phyloP scores from a whole-genome alignment of 1,284 basidiomycete genomes.

The Phellinidium pouzarii region DNA sequence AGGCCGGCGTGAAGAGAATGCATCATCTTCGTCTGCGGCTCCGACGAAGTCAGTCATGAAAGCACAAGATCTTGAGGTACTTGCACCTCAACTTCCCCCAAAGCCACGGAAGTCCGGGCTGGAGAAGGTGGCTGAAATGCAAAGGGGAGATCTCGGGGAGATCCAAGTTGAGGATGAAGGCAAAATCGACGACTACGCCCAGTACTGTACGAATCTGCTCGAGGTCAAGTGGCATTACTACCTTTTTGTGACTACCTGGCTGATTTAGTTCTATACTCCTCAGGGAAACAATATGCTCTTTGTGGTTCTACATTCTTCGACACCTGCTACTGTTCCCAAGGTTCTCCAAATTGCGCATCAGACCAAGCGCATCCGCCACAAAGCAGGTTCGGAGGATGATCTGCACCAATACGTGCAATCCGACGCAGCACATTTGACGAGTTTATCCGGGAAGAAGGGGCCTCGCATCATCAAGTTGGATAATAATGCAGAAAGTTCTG shows the following conservation, averaged over 20 bases:
- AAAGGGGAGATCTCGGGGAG: constrained; percentile 68
- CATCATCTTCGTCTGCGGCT: constrained; percentile 19
- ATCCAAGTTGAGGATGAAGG: constrained; percentile 65
- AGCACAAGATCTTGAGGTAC: constrained; percentile 19
- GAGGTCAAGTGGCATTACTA: constrained; percentile 36
- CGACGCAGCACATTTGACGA: too few relatives aligned
- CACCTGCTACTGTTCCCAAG: constrained; percentile 63
- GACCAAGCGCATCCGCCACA: constrained; percentile 66
- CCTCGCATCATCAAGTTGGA: constrained; percentile 64
- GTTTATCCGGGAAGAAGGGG: constrained; percentile 38
- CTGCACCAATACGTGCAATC: constrained; percentile 75
- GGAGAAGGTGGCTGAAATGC: constrained; percentile 62
- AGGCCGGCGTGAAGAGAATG: constrained; percentile 22
- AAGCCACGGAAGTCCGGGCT: constrained; percentile 42
- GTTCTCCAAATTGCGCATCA: constrained; percentile 76
- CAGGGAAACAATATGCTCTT: constrained; percentile 78
- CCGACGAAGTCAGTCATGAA: constrained; percentile 13
- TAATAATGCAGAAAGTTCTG: constrained; percentile 35
- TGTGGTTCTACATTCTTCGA: constrained; percentile 60
- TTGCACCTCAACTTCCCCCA: constrained; percentile 56
- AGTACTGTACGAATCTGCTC: constrained; percentile 58
- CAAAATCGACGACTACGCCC: constrained; percentile 55
- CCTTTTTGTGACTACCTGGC: neutral
- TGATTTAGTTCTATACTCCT: neutral
- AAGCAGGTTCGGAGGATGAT: constrained; percentile 62